Evolutionary conservation across 2,329 filamentous ascomycete genomes (phyloP).

Genomic region (Beauveria varroae): DNA sequence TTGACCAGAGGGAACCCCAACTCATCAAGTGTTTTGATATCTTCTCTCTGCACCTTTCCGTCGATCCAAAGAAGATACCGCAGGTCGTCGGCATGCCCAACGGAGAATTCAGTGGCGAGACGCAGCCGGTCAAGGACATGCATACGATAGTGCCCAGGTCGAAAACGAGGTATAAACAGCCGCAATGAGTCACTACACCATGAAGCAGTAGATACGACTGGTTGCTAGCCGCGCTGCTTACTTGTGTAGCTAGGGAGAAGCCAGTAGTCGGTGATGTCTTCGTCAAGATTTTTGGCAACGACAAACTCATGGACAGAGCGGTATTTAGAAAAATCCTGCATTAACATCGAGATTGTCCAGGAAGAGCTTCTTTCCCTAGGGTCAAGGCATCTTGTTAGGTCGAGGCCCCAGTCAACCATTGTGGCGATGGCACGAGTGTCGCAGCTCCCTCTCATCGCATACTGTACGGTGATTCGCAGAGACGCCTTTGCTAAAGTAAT

Average conservation of each 20-base stretch:
- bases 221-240: too few species aligned
- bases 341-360: too few species aligned
- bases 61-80: not conserved
- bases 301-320: not conserved
- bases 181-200: not conserved
- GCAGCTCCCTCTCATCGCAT: fast-evolving
- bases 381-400: not conserved
- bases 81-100: not conserved
- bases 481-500: not conserved
- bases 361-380: not conserved
- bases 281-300: not conserved
- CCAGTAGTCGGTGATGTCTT: not conserved
- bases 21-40: not conserved
- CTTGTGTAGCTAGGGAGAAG: not conserved
- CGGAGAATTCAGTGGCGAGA: not conserved
- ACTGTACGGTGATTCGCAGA: not conserved
- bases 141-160: not conserved
- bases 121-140: not conserved
- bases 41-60: not conserved
- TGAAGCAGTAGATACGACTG: not conserved
- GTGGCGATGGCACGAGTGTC: not conserved
- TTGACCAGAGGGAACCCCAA: not conserved
- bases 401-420: not conserved
- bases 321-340: fast-evolving
- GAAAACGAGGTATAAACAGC: not conserved